These are phyloP conservation scores for Xerocomellus intermedius DNA, from an alignment of 768 basidiomycete species.

Conservation along the genomic window DNA sequence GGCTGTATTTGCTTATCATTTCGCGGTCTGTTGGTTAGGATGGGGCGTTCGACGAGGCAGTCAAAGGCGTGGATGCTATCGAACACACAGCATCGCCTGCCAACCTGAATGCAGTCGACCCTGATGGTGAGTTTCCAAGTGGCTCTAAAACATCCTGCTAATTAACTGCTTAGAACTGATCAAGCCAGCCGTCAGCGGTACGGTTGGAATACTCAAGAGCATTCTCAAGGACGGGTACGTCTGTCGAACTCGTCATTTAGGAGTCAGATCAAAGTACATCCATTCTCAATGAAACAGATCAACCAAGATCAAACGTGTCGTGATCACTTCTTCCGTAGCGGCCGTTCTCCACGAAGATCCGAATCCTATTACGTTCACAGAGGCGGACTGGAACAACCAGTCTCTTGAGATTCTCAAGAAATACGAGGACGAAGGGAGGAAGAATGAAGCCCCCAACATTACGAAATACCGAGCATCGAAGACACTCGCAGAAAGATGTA, in stretches of 20 bases:
- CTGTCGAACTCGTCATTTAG: neutral
- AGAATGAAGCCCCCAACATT: conserved; percentile 32
- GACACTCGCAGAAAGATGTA: conserved; percentile 60
- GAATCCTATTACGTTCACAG: conserved; percentile 36
- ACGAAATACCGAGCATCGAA: conserved; percentile 61
- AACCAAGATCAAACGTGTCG: conserved; percentile 60
- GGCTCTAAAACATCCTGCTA: neutral
- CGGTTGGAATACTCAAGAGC: conserved; percentile 58
- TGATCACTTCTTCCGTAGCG: conserved; percentile 64
- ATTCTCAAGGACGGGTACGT: conserved; percentile 52
- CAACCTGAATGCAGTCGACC: conserved; percentile 44
- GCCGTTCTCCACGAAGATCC: conserved; percentile 38
- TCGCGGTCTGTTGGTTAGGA: conserved; percentile 35
- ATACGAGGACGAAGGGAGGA: conserved; percentile 47
- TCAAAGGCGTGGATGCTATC: conserved; percentile 72
- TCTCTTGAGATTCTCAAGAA: conserved; percentile 38
- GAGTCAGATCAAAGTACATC: neutral
- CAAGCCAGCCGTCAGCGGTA: conserved; percentile 70
- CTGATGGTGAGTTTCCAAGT: conserved; percentile 28
- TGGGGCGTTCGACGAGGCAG: conserved; percentile 76
- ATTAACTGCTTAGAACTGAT: conserved; percentile 49
- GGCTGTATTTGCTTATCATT: neutral
- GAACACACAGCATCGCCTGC: conserved; percentile 69
- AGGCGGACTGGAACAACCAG: conserved; percentile 61
- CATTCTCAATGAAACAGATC: conserved; percentile 7